Evolutionary conservation across 306 rosid species (phyloP), one percentile per base, ranked within the genome.

Genomic region (Canavalia gladiata): DNA sequence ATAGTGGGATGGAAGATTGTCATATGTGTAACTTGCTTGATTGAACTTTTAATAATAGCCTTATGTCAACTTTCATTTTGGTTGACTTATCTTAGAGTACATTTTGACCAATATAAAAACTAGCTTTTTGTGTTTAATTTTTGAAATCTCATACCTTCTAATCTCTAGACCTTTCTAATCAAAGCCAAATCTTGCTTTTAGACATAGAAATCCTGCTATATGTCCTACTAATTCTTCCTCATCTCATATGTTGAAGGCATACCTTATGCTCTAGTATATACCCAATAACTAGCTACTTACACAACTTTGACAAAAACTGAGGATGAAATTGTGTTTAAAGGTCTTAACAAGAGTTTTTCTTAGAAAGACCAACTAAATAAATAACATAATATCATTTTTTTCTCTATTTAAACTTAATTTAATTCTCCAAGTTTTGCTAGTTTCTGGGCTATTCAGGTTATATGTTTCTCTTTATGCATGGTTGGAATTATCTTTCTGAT

Each of bases 181-280:
- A 18, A 18, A 18, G 25, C 25, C 25, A 18, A 18, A 18, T 18
- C 25, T 18, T 18, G 0, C 25, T 18, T 18, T 18, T 18, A 18
- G 25, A 18, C 25, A 18, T 18, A 18, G 25, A 18, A 18, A 18
- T 18, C 25, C 25, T 18, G 25, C 25, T 18, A 18, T 18, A 18
- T 18, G 25, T 18, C 25, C 25, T 18, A 18, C 25, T 18, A 18
- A 18, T 18, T 18, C 25, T 18, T 18, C 25, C 25, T 18, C 25
- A 18, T 18, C 25, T 18, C 25, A 18, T 18, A 0, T 78, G 81
- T 75, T 37, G 50, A 75, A 78, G 72, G 41, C 79, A 57, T 91
- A 95, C 98, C 98, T 95, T 98, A 35, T 91, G 93, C 89, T 91
- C 98, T 42, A 98, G 98, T 82, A 95, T 89, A 91, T 93, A 95